Conservation (phyloP, 2,329 filamentous ascomycete species). For the Ophiostoma populinum region DNA sequence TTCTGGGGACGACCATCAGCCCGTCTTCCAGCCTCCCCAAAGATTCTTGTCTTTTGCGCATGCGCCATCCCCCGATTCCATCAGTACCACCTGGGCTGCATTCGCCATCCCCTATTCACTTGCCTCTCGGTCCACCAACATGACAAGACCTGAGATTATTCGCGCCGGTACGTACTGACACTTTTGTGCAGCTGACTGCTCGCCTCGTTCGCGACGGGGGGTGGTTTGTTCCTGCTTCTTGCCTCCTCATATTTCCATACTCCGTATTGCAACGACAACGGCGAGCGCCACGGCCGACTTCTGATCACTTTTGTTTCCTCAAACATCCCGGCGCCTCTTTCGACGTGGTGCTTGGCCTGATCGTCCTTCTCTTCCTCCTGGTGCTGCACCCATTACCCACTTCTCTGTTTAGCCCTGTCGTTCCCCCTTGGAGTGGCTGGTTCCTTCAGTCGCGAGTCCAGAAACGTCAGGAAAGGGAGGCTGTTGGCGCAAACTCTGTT, state of each 20-base stretch:
- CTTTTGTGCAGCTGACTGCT: no score
- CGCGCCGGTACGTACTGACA: slow-evolving; percentile 44
- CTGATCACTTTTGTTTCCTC: slow-evolving; percentile 4
- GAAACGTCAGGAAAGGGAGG: slow-evolving; percentile 2
- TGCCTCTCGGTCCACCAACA: slow-evolving; percentile 22
- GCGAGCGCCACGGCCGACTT: no score
- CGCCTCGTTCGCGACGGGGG: background rate
- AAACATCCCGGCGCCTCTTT: slow-evolving; percentile 2
- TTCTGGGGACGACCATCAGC: slow-evolving; percentile 4
- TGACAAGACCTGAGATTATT: slow-evolving; percentile 43
- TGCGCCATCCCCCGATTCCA: no score
- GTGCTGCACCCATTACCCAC: slow-evolving; percentile 7
- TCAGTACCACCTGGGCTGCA: slow-evolving; percentile 9
- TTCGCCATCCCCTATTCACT: slow-evolving; percentile 15
- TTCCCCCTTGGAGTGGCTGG: slow-evolving; percentile 6
- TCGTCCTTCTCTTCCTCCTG: slow-evolving; percentile 2
- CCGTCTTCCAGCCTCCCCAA: slow-evolving; percentile 4
- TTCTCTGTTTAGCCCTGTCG: slow-evolving; percentile 6
- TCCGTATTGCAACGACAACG: slow-evolving; percentile 3
- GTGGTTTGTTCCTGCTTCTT: background rate
- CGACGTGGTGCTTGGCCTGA: slow-evolving; percentile 11
- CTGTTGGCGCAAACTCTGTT: slow-evolving; percentile 6
- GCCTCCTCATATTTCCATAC: no score
- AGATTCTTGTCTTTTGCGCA: no score
- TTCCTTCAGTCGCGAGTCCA: slow-evolving; percentile 3